Conservation (phyloP, 2,329 filamentous ascomycete species). For the Botrytis galanthina region DNA sequence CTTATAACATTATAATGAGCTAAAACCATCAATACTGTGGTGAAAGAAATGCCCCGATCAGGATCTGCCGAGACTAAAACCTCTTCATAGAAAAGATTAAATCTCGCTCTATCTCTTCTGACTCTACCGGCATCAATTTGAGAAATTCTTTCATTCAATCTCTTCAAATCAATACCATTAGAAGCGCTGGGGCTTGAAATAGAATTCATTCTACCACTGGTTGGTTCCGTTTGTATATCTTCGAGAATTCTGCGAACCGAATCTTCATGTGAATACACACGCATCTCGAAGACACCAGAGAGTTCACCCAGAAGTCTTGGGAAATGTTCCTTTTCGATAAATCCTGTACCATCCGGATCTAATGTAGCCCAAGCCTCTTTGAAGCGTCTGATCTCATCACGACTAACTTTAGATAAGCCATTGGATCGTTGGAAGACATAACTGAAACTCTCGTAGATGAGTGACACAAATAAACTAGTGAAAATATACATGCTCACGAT, state of each 20-base stretch:
- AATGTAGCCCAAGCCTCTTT: constrained; percentile 98
- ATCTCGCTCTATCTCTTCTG: constrained; percentile 69
- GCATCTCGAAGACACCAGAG: constrained; percentile 94
- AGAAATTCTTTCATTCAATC: constrained; percentile 69
- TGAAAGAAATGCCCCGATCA: constrained; percentile 87
- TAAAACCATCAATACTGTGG: constrained; percentile 87
- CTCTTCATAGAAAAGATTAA: constrained; percentile 97
- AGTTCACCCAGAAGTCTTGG: constrained; percentile 86
- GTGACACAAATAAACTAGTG: constrained; percentile 94
- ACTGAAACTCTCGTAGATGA: constrained; percentile 99
- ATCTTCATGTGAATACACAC: constrained; percentile 89
- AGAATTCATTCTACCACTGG: constrained; percentile 48
- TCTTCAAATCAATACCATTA: constrained; percentile 66
- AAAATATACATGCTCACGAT: constrained; percentile 99
- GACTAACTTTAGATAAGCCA: constrained; percentile 83
- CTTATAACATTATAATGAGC: constrained; percentile 99
- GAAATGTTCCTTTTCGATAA: constrained; percentile 85
- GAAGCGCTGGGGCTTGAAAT: constrained; percentile 52
- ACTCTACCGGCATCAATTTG: constrained; percentile 74
- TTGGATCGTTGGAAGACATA: constrained; percentile 98
- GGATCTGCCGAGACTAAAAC: constrained; percentile 90
- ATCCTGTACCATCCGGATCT: constrained; percentile 87
- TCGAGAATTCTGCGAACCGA: constrained; percentile 86
- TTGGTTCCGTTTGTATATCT: constrained; percentile 56
- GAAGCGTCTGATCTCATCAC: constrained; percentile 93